Percentiles rank a stretch among this genome's conserved stretches.
Evolutionary conservation across 2,329 filamentous ascomycete species (phyloP).

Genomic region (Penicillium sp.): DNA sequence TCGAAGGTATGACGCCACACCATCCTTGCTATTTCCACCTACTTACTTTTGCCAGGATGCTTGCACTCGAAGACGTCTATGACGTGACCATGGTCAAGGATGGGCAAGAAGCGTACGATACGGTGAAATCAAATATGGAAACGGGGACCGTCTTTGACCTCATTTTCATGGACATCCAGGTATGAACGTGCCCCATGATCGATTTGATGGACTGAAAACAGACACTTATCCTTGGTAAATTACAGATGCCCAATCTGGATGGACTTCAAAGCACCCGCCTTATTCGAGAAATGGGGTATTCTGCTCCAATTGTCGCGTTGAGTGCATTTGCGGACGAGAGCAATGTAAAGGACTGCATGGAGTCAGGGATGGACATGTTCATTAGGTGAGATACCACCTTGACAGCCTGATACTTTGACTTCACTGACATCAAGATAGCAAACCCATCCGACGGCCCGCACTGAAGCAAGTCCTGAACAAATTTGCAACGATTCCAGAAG

Average conservation of each 20-base stretch:
- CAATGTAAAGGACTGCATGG: constrained; percentile 82
- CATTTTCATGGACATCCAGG: constrained; percentile 88
- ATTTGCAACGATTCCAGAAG: constrained; percentile 76
- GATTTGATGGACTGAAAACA: too few species aligned
- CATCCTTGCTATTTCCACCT: background rate
- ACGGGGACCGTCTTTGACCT: constrained; percentile 73
- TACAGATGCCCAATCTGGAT: constrained; percentile 81
- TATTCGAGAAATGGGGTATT: constrained; percentile 84
- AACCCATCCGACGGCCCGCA: constrained; percentile 76
- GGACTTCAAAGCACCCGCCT: constrained; percentile 82
- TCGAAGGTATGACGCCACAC: constrained; percentile 19
- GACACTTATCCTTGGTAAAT: background rate
- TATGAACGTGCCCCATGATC: background rate
- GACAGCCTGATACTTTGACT: background rate
- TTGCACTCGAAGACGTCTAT: constrained; percentile 52
- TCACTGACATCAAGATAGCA: constrained; percentile 28
- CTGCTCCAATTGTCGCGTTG: constrained; percentile 82
- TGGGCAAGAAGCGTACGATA: constrained; percentile 82
- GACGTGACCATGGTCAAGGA: constrained; percentile 87
- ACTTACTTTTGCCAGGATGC: constrained; percentile 50
- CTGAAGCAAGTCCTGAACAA: constrained; percentile 82
- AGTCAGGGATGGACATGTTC: constrained; percentile 91
- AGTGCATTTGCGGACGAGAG: constrained; percentile 90
- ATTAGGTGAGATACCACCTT: constrained; percentile 46
- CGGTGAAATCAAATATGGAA: constrained; percentile 80